These are phyloP conservation scores for Scortechinia acanthostroma DNA, from an alignment of 2,329 filamentous ascomycete genomes.

Conservation along the genomic window DNA sequence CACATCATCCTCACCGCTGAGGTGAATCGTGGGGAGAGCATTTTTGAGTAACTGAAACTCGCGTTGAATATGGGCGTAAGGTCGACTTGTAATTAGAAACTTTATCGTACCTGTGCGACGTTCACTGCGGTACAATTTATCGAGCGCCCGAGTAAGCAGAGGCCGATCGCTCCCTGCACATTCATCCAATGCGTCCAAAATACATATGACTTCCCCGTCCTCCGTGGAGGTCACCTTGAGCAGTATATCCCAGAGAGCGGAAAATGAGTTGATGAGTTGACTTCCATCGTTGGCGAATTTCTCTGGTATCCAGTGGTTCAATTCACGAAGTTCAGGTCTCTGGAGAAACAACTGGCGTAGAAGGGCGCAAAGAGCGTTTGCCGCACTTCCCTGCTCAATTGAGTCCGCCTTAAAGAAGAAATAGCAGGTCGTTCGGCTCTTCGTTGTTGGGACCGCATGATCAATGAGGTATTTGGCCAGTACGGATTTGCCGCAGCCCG, in stretches of 20 bases:
- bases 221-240: not conserved
- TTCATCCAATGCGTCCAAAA: not conserved
- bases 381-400: not conserved
- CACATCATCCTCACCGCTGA: conserved; percentile 15
- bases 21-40: conserved; percentile 14
- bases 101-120: too few species aligned
- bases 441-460: not conserved
- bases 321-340: too few species aligned
- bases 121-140: not conserved
- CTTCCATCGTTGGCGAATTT: not conserved
- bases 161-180: not conserved
- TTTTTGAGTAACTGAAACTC: conserved; percentile 11
- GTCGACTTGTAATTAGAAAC: conserved; percentile 23
- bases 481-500: not conserved
- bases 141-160: not conserved
- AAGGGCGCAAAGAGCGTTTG: not conserved
- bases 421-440: not conserved
- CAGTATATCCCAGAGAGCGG: not conserved
- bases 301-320: too few species aligned
- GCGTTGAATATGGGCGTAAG: conserved; percentile 14
- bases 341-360: not conserved
- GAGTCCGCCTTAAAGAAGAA: not conserved
- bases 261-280: not conserved
- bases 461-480: not conserved
- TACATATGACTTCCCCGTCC: not conserved